Percentiles rank a stretch among this genome's conserved stretches.
Conservation (phyloP, 2,329 filamentous ascomycete genomes). For the Aspergillus sp. region DNA sequence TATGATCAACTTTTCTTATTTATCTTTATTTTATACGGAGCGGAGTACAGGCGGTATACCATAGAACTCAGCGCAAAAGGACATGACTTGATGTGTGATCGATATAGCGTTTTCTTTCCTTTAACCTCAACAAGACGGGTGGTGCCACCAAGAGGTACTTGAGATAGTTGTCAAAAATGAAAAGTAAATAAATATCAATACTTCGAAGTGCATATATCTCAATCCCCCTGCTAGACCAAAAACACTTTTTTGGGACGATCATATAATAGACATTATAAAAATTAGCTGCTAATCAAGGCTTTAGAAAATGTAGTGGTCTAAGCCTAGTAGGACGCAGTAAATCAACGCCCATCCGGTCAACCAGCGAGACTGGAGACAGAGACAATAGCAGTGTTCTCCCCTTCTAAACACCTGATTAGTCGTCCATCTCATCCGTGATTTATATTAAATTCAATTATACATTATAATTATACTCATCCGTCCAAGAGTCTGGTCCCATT, state of each 20-base stretch:
- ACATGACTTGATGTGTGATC: constrained; percentile 14
- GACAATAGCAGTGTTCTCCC: too few relatives aligned
- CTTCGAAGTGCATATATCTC: neutral
- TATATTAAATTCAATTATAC: too few relatives aligned
- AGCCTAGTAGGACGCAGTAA: too few relatives aligned
- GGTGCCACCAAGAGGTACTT: neutral
- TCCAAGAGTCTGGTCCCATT: too few relatives aligned
- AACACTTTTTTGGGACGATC: too few relatives aligned
- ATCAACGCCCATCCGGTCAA: too few relatives aligned
- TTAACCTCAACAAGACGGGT: neutral
- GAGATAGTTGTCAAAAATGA: neutral
- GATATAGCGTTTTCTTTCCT: constrained; percentile 3
- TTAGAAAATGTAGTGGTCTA: too few relatives aligned
- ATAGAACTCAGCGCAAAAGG: constrained; percentile 10
- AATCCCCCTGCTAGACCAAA: neutral
- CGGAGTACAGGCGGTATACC: constrained; percentile 1
- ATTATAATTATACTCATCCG: too few relatives aligned
- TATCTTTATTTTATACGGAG: neutral
- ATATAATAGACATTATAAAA: neutral
- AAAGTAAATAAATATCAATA: neutral
- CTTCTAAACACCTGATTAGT: too few relatives aligned
- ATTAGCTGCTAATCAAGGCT: too few relatives aligned
- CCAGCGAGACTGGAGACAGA: too few relatives aligned
- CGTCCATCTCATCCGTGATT: too few relatives aligned
- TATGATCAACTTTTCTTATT: neutral